Evolutionary conservation across 1,139 yeast species (phyloP), one percentile per base, ranked within the genome.

Genomic region (Candida sojae): DNA sequence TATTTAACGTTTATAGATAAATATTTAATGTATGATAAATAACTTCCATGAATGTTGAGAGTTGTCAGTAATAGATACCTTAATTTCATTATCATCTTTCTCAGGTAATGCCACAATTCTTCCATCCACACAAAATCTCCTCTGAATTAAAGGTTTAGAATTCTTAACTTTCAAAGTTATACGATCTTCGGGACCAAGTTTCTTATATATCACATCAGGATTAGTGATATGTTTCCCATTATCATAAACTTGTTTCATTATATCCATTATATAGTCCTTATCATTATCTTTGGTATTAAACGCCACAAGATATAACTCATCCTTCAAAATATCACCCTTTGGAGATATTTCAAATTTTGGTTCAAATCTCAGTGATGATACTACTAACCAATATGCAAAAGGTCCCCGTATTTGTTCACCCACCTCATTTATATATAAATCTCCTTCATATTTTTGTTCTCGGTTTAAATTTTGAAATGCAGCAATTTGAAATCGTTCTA

Each of bases 331-430:
- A 38, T 75, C 60, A 0, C 96, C 87, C 1, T 63, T 50, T 0
- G 97, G 97, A 45, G 95, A 89, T 13, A 92, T 88, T 39, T 68
- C 70, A 61, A 89, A 91, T 0, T 75, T 75, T 3, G 82, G 78
- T 62, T 91, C 97, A 47, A 90, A 79, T 46, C 75, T 72, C 25
- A 82, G 73, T 2, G 88, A 76, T 1, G 87, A 77, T 0, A 92
- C 78, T 13, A 88, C 63, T 17, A 86, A 71, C 60, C 89, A 78
- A 62, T 91, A 91, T 1, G 91, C 81, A 60, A 83, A 84, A 0
- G 81, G 77, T 0, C 80, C 77, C 0, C 53, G 46, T 43, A 58
- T 39, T 13, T 48, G 49, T 6, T 50, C 51, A 28, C 26, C 26
- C n/a, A 1, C 4, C 6, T 54, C 51, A 8, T 57, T 53, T 29